Evolutionary conservation across 2,329 filamentous ascomycete species (phyloP).

Genomic region (Gremmenia infestans): DNA sequence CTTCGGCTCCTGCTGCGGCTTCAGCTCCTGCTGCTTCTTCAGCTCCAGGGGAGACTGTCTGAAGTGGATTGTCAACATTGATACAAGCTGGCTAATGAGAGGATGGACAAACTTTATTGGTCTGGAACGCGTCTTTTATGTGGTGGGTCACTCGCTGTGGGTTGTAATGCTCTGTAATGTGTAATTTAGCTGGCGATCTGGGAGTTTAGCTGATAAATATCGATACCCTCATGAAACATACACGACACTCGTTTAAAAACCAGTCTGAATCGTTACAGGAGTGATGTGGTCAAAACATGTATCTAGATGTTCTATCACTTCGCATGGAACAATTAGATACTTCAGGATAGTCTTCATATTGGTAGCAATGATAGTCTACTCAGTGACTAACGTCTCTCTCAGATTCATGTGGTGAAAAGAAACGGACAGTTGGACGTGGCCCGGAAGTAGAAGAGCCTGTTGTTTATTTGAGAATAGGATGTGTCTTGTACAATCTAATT

Average conservation of each 20-base stretch:
- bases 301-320: too few species aligned
- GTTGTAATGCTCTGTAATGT: neutral
- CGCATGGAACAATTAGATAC: too few species aligned
- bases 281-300: too few species aligned
- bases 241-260: neutral
- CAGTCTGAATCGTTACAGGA: too few species aligned
- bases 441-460: slow-evolving; percentile 48
- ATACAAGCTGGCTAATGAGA: neutral
- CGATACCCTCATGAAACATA: neutral
- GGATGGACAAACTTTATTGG: too few species aligned
- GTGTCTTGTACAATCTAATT: too few species aligned
- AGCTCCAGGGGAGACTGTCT: neutral
- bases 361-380: too few species aligned
- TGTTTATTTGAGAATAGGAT: slow-evolving; percentile 55
- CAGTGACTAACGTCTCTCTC: slow-evolving; percentile 18
- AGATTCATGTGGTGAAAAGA: slow-evolving; percentile 49
- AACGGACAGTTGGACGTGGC: slow-evolving; percentile 55
- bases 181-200: neutral
- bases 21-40: neutral
- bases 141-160: neutral
- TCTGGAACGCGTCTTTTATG: neutral
- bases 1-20: neutral
- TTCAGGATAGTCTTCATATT: too few species aligned
- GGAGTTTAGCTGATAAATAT: neutral
- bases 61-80: neutral